Evolutionary conservation across 208 protist species (phyloP).

Genomic region (Trypanosoma rangeli): DNA sequence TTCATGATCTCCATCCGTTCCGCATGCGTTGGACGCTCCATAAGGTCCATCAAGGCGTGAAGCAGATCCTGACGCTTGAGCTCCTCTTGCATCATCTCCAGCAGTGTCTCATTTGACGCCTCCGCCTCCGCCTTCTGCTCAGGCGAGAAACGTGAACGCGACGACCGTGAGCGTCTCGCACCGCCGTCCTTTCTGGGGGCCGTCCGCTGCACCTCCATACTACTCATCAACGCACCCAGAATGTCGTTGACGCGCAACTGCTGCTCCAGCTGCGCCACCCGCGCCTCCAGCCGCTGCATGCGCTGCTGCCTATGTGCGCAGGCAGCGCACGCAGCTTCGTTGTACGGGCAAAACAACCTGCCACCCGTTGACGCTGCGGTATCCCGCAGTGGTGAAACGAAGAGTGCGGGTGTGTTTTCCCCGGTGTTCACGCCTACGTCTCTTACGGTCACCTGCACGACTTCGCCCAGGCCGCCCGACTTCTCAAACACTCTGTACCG

Average conservation of each 20-base stretch:
- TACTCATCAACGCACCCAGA: conserved; percentile 16
- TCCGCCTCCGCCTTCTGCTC: conserved; percentile 1
- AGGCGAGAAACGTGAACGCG: not conserved
- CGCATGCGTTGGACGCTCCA: conserved; percentile 18
- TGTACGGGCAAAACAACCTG: not conserved
- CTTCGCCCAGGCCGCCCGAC: conserved; percentile 25
- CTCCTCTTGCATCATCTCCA: conserved; percentile 21
- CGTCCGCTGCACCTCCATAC: not conserved
- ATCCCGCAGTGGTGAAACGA: conserved; percentile 4
- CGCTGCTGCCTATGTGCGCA: conserved; percentile 5
- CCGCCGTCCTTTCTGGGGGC: not conserved
- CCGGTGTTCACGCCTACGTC: conserved; percentile 25
- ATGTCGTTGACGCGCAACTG: conserved; percentile 22
- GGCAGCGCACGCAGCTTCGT: not conserved
- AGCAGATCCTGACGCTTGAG: conserved; percentile 21
- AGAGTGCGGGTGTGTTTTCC: conserved; percentile 18
- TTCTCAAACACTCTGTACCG: conserved; percentile 32
- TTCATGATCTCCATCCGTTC: conserved; percentile 5
- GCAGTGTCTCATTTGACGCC: conserved; percentile 1
- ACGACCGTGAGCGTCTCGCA: not conserved
- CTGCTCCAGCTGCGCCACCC: conserved; percentile 2
- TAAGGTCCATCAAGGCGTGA: conserved; percentile 20
- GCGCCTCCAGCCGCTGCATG: conserved; percentile 4
- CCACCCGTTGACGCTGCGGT: not conserved
- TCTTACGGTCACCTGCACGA: conserved; percentile 25